Conservation (phyloP, 2,329 filamentous ascomycete species). For the Dichotomopilus funicola region DNA sequence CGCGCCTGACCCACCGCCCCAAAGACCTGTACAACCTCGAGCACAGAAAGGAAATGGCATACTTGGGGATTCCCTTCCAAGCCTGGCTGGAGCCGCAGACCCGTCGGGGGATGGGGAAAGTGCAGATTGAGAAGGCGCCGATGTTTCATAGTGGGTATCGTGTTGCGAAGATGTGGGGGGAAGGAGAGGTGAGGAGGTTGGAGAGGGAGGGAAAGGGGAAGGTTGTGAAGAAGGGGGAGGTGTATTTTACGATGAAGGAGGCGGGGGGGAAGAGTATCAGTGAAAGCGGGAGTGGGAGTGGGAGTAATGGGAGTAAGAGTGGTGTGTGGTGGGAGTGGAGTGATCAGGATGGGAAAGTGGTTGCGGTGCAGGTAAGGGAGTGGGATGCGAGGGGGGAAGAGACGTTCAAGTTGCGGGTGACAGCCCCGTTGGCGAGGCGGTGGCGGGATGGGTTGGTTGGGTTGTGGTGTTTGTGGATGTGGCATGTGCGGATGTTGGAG, state of each 20-base stretch:
- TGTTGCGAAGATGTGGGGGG: background rate
- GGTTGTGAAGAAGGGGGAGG: slow-evolving; percentile 5
- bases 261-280: background rate
- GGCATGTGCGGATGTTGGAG: slow-evolving; percentile 9
- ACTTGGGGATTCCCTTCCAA: background rate
- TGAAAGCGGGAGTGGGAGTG: too few relatives aligned
- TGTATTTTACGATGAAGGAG: slow-evolving; percentile 11
- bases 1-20: background rate
- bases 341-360: slow-evolving; percentile 2
- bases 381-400: background rate
- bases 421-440: slow-evolving; percentile 12
- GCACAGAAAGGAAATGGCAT: background rate
- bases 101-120: slow-evolving; percentile 7
- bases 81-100: slow-evolving; percentile 2
- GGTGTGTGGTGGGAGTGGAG: slow-evolving; percentile 1
- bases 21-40: slow-evolving; percentile 2
- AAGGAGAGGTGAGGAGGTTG: background rate
- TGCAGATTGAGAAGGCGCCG: slow-evolving; percentile 7
- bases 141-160: slow-evolving; percentile 10
- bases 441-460: slow-evolving; percentile 14
- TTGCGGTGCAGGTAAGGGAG: slow-evolving; percentile 8
- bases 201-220: background rate
- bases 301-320: too few relatives aligned
- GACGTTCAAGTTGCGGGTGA: slow-evolving; percentile 4
- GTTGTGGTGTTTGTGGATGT: slow-evolving; percentile 20